These are phyloP conservation scores for Crithidia brevicula DNA, from an alignment of 208 protist genomes.

Conservation along the genomic window DNA sequence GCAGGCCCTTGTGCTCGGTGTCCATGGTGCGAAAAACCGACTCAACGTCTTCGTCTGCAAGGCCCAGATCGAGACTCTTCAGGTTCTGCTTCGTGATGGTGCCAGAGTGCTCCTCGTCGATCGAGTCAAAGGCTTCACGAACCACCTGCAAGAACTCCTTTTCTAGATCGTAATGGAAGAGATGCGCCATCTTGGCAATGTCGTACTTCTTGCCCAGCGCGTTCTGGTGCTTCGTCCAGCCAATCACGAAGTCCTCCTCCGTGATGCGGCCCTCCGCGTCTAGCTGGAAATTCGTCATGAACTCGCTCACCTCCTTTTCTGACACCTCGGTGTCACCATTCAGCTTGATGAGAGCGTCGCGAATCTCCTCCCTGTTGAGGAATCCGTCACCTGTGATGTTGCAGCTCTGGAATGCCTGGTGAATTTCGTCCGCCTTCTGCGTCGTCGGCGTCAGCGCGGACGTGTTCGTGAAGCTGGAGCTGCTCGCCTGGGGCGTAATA, in stretches of 20 bases:
- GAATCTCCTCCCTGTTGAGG: constrained; percentile 79
- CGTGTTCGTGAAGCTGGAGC: constrained; percentile 27
- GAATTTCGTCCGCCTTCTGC: constrained; percentile 55
- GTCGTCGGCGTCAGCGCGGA: constrained; percentile 37
- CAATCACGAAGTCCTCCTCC: constrained; percentile 88
- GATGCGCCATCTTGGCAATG: constrained; percentile 68
- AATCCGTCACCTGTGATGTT: constrained; percentile 85
- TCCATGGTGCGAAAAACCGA: constrained; percentile 71
- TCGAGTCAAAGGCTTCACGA: constrained; percentile 78
- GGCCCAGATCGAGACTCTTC: constrained; percentile 62
- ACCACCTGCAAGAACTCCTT: constrained; percentile 79
- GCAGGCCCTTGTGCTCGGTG: constrained; percentile 43
- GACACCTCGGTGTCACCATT: constrained; percentile 66
- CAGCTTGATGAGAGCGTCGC: constrained; percentile 91
- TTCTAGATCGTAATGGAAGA: constrained; percentile 89
- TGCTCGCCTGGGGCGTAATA: constrained; percentile 48
- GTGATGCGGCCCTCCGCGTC: constrained; percentile 80
- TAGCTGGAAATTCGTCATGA: constrained; percentile 84
- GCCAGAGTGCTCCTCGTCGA: constrained; percentile 83
- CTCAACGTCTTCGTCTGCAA: constrained; percentile 67
- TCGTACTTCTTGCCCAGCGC: constrained; percentile 83
- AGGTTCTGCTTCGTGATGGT: constrained; percentile 80
- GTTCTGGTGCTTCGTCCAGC: constrained; percentile 82
- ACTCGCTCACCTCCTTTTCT: constrained; percentile 70
- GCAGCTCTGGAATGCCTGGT: constrained; percentile 73